Conservation (phyloP, 805 yeast species). For the Wickerhamiella nectarea region DNA sequence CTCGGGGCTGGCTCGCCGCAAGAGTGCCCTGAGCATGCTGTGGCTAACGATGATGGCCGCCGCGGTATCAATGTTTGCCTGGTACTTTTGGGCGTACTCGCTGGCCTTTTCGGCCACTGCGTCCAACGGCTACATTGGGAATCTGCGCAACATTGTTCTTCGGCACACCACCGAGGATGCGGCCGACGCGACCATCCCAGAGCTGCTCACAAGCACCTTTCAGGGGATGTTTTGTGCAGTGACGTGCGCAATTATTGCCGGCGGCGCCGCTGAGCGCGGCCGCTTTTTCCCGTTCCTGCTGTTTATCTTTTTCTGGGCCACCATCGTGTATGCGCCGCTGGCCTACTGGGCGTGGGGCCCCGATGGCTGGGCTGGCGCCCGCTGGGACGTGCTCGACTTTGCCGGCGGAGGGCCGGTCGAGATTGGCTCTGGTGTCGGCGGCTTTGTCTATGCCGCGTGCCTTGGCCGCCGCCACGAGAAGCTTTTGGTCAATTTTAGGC, state of each 20-base stretch:
- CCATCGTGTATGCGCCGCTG: constrained; percentile 86
- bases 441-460: constrained; percentile 43
- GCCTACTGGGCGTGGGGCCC: constrained; percentile 92
- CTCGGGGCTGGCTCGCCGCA: constrained; percentile 81
- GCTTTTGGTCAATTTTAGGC: constrained; percentile 74
- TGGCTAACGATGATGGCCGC: constrained; percentile 68
- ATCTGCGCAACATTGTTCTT: constrained; percentile 70
- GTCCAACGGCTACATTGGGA: constrained; percentile 75
- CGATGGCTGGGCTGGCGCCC: constrained; percentile 76
- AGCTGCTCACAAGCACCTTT: constrained; percentile 69
- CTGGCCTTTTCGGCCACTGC: constrained; percentile 75
- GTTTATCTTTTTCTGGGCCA: constrained; percentile 76
- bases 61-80: constrained; percentile 64
- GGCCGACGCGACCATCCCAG: constrained; percentile 47
- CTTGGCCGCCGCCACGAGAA: constrained; percentile 62
- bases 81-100: constrained; percentile 99
- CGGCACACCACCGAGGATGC: constrained; percentile 46
- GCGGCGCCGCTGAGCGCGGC: constrained; percentile 90
- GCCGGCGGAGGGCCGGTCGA: constrained; percentile 99
- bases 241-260: constrained; percentile 83
- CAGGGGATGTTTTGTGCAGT: constrained; percentile 87
- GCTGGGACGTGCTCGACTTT: constrained; percentile 87
- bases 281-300: constrained; percentile 73
- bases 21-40: constrained; percentile 75
- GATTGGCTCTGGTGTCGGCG: constrained; percentile 80